Base-by-base conservation (phyloP, 169 alveolate species). In the Cryptosporidium bovis region DNA sequence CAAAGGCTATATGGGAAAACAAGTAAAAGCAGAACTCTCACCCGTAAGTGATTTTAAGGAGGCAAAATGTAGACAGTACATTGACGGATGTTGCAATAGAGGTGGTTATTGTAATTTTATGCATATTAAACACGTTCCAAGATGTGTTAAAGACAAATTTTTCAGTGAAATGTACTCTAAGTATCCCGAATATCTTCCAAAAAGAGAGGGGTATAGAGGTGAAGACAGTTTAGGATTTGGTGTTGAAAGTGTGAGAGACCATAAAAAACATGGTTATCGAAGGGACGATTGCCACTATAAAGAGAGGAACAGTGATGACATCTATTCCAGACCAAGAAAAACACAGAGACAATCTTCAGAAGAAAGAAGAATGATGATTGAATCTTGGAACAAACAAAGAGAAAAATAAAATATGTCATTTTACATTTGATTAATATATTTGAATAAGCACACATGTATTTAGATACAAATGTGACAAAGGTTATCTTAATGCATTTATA, bases 21-120 rank as follows among this genome's bases (percentile, higher is more conserved):
- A 95, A 7, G 96, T 99, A n/a, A 95, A 95, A 62, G 96, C 96
- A 29, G 99, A 99, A 85, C 98, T 94, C 90, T 95, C 99, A 15
- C 99, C 99, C 7, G 99, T 99, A 6, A 95, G 99, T n/a, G 99
- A 99, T 90, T 99, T 98, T 92, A 95, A 97, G 60, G 99, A 98
- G 77, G 99, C 99, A 44, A 93, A 97, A 64, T 98, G 99, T 83
- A 95, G 99, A 48, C 98, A 98, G 90, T 98, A 96, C 90, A 98
- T 96, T 40, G 99, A 98, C 68, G 99, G 99, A 3, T 96, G 95
- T 51, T 98, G 99, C 92, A 95, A 98, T 48, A 94, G 99, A 65
- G 99, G 99, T 13, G 99, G 99, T 31, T 98, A 97, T 91, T 98
- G 99, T 84, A 98, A 98, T 90, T 98, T 98, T 93, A 97, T 98